These are phyloP conservation scores for Ustilago vetiveriae DNA, from an alignment of 1,284 basidiomycete genomes.

Conservation along the genomic window DNA sequence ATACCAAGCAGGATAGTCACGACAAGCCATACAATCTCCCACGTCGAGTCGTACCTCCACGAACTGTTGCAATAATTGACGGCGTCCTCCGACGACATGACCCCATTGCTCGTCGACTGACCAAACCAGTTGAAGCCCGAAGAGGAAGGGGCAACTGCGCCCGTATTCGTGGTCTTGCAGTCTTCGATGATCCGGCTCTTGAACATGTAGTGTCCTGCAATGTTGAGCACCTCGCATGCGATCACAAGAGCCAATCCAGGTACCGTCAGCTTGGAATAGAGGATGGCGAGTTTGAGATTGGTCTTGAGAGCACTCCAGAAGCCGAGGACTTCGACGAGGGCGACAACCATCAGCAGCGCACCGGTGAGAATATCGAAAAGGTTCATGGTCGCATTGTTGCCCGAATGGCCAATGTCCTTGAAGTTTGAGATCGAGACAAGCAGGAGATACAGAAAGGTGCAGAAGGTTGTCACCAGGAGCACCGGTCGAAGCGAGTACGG, in stretches of 20 bases:
- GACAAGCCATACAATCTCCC: constrained; percentile 56
- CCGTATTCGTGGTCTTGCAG: constrained; percentile 51
- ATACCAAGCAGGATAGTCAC: constrained; percentile 46
- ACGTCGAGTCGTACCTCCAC: constrained; percentile 47
- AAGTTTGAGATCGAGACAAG: constrained; percentile 47
- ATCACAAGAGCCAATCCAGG: constrained; percentile 41
- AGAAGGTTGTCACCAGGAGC: constrained; percentile 53
- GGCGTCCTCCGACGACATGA: constrained; percentile 40
- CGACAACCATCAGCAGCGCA: constrained; percentile 41
- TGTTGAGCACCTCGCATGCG: constrained; percentile 49
- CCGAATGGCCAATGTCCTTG: constrained; percentile 18
- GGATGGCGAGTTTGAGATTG: constrained; percentile 32
- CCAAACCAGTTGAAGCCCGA: constrained; percentile 28
- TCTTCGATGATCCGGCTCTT: constrained; percentile 47
- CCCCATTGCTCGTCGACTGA: constrained; percentile 10
- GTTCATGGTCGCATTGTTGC: constrained; percentile 49
- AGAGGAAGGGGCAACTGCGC: constrained; percentile 9
- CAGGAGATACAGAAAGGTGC: constrained; percentile 54
- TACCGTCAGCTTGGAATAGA: constrained; percentile 36
- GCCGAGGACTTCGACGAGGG: constrained; percentile 48
- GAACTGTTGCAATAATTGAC: constrained; percentile 37
- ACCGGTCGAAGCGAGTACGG: constrained; percentile 57
- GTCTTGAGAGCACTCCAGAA: constrained; percentile 44
- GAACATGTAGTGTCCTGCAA: constrained; percentile 48
- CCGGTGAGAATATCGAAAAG: constrained; percentile 46